phyloP scores from a whole-genome alignment of 2,329 filamentous ascomycete genomes.

The Aspergillus pseudotamarii region DNA sequence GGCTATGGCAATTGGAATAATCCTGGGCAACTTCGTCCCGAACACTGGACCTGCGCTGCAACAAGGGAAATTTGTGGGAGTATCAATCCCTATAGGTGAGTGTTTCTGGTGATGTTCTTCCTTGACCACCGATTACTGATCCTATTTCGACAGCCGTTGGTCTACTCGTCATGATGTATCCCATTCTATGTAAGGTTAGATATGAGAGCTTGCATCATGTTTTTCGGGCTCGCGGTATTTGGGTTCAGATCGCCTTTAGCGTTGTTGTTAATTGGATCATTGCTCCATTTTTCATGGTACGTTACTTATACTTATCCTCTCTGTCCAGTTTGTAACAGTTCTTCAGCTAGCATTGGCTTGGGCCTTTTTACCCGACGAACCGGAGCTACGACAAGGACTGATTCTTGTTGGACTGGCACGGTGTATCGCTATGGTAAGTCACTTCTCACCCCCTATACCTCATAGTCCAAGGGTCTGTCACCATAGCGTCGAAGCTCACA shows the following conservation, averaged over 20 bases:
- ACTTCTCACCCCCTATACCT: neutral
- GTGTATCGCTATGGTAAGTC: constrained; percentile 81
- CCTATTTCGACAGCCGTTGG: constrained; percentile 64
- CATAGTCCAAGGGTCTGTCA: neutral
- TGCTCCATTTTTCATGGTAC: constrained; percentile 80
- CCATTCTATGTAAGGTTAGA: constrained; percentile 83
- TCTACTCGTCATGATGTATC: constrained; percentile 91
- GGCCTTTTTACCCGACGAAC: constrained; percentile 56
- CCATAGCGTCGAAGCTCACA: neutral
- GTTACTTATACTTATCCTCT: neutral
- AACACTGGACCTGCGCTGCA: constrained; percentile 64
- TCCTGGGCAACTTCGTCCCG: constrained; percentile 75
- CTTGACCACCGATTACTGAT: neutral
- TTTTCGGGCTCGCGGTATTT: constrained; percentile 64
- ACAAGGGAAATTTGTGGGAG: constrained; percentile 71
- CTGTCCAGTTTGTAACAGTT: neutral
- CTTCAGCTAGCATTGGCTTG: constrained; percentile 50
- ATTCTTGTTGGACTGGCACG: constrained; percentile 80
- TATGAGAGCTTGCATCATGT: constrained; percentile 74
- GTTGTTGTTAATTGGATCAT: constrained; percentile 81
- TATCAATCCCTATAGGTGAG: constrained; percentile 68
- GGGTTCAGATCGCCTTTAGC: constrained; percentile 79
- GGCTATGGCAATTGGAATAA: constrained; percentile 74
- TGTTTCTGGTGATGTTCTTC: constrained; percentile 15
- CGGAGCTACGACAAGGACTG: constrained; percentile 61